Evolutionary conservation across 2,329 filamentous ascomycete genomes (phyloP), one percentile per base, ranked within the genome.

Genomic region (Fusarium denticulatum): DNA sequence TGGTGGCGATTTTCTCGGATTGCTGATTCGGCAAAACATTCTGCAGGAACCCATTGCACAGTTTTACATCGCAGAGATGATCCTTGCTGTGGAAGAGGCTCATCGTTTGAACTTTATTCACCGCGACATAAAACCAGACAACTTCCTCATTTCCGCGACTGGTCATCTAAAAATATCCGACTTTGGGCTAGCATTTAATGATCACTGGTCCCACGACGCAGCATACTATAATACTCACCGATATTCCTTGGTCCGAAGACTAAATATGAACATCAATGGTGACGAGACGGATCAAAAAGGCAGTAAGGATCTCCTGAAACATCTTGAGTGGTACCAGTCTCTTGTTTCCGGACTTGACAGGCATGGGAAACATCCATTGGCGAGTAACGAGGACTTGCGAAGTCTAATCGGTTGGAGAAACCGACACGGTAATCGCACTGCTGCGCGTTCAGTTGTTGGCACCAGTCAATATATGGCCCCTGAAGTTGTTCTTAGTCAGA

Each of bases 381-480:
- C 61, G 15, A 69, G 69, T 16, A 75, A 80, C 22, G 76, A 78
- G 20, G 78, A 81, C 52, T 73, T 84, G 18, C 75, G 77, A 49
- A 75, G 73, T 70, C 84, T 95, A 56, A 82, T 95, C 50, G 87
- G 88, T 69, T 95, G 91, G 92, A 88, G 93, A 49, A 91, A 94
- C 78, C 86, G 87, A 22, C 88, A 87, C 70, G 89, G 92, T 32
- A 92, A 91, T 74, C 90, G 94, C 43, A 89, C 89, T 39, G 88
- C 94, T 39, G 96, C 96, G 3, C 90, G 91, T 75, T 97, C 95
- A 50, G 91, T 97, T 3, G 96, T 98, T 16, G 96, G 96, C 6
- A 98, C 96, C 6, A 97, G 95, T 80, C 96, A 98, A 80, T 98
- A 98, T 84, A 98, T 98, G 96, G 96, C 96, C 2, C 96, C 96